phyloP scores from a whole-genome alignment of 2,329 filamentous ascomycete species.

The Colletotrichum chlorophyti region DNA sequence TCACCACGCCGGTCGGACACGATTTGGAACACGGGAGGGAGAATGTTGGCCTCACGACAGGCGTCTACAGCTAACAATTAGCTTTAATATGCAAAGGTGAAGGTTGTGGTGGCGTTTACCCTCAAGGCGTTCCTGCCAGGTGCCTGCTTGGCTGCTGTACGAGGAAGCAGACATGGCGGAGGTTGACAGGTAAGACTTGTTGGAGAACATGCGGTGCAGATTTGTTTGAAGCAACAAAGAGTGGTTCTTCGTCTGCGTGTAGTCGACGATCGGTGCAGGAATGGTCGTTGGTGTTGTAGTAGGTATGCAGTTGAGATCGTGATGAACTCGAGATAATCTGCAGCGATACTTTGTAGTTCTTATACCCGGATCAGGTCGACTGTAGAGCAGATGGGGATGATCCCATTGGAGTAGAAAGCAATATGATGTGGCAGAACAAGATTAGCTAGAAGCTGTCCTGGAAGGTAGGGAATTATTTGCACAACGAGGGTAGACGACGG shows the following conservation, averaged over 20 bases:
- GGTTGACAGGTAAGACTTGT: constrained; percentile 20
- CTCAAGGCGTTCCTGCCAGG: constrained; percentile 65
- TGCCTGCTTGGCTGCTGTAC: constrained; percentile 26
- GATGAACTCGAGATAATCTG: constrained; percentile 1
- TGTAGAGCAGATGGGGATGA: constrained; percentile 21
- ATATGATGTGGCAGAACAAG: constrained; percentile 29
- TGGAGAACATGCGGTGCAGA: constrained; percentile 25
- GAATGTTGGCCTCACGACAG: constrained; percentile 61
- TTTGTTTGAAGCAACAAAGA: constrained; percentile 7
- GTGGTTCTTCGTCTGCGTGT: not conserved
- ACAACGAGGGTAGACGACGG: constrained; percentile 22
- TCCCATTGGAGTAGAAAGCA: constrained; percentile 27
- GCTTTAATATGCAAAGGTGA: not conserved
- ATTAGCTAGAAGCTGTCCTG: constrained; percentile 26
- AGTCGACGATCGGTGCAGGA: not conserved
- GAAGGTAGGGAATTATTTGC: constrained; percentile 23
- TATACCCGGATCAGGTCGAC: constrained; percentile 22
- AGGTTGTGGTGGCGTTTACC: constrained; percentile 44
- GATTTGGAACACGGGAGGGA: constrained; percentile 69
- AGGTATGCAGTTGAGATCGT: constrained; percentile 11
- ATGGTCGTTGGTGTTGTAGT: not conserved
- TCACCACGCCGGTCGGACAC: constrained; percentile 78
- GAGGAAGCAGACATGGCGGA: constrained; percentile 26
- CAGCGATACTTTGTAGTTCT: constrained; percentile 20
- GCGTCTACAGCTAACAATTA: constrained; percentile 52